Conservation (phyloP, 2,329 filamentous ascomycete genomes). For the Acrocalymma vagum region DNA sequence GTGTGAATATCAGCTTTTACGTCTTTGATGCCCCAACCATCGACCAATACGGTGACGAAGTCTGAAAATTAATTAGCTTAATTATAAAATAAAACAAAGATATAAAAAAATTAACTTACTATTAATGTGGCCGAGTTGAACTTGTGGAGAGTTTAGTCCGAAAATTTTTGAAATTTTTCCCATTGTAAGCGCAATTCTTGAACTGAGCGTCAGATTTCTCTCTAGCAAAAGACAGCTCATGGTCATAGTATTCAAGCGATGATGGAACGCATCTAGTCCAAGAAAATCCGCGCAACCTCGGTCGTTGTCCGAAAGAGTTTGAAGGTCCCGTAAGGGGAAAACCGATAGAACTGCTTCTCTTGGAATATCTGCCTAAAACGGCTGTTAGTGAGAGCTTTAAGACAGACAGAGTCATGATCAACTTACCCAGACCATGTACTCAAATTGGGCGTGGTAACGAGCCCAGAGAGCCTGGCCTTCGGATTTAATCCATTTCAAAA, state of each 20-base stretch:
- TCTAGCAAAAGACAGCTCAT: slow-evolving; percentile 7
- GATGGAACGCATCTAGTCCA: neutral
- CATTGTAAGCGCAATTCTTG: neutral
- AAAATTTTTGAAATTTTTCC: slow-evolving; percentile 5
- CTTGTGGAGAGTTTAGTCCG: neutral
- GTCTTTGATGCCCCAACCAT: slow-evolving; percentile 1
- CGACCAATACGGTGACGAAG: slow-evolving; percentile 8
- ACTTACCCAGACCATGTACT: neutral
- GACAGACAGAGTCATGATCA: too few species aligned
- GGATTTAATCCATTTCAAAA: neutral
- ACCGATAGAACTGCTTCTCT: too few species aligned
- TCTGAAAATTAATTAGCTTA: too few species aligned
- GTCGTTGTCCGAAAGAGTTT: neutral
- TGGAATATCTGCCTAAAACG: too few species aligned
- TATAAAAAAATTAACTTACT: too few species aligned
- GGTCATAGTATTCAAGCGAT: too few species aligned
- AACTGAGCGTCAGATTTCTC: slow-evolving; percentile 1
- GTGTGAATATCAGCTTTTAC: neutral
- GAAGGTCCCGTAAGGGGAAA: too few species aligned
- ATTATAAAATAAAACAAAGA: too few species aligned
- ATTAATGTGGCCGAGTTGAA: neutral
- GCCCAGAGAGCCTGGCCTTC: slow-evolving; percentile 1
- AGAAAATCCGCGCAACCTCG: neutral
- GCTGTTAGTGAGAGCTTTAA: too few species aligned
- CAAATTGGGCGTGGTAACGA: neutral